Evolutionary conservation across 441 rosid species (phyloP).

Genomic region (Populus hybrid): DNA sequence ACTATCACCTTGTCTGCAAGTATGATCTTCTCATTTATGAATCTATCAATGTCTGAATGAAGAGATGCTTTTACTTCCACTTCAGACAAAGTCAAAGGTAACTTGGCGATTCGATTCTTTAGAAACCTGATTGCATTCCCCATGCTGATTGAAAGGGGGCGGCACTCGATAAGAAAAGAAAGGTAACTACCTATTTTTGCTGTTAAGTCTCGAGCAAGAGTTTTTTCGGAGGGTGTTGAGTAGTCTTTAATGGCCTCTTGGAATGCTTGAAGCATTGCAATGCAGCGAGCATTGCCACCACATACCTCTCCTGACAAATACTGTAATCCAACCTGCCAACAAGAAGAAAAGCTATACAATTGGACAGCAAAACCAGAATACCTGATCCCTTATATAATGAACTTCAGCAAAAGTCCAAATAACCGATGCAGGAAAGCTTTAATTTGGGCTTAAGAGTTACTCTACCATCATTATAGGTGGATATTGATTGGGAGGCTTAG

Average conservation of each 20-base stretch:
- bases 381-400: not conserved
- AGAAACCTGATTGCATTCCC: constrained; percentile 79
- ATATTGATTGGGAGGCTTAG: not conserved
- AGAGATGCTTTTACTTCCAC: constrained; percentile 68
- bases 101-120: constrained; percentile 65
- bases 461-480: not conserved
- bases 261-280: constrained; percentile 88
- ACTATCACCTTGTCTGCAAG: constrained; percentile 71
- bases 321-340: constrained; percentile 72
- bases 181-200: constrained; percentile 71
- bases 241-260: constrained; percentile 73
- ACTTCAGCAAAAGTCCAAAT: not conserved
- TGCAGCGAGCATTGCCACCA: constrained; percentile 90
- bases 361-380: not conserved
- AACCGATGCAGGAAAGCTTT: not conserved
- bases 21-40: constrained; percentile 76
- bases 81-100: constrained; percentile 58
- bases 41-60: constrained; percentile 59
- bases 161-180: constrained; percentile 72
- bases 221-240: constrained; percentile 72
- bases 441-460: not conserved
- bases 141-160: constrained; percentile 88
- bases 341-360: constrained; percentile 8
- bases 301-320: constrained; percentile 70
- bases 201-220: constrained; percentile 70